These are phyloP conservation scores for Blastobotrys serpentis DNA, from an alignment of 1,139 yeast genomes.

Conservation along the genomic window DNA sequence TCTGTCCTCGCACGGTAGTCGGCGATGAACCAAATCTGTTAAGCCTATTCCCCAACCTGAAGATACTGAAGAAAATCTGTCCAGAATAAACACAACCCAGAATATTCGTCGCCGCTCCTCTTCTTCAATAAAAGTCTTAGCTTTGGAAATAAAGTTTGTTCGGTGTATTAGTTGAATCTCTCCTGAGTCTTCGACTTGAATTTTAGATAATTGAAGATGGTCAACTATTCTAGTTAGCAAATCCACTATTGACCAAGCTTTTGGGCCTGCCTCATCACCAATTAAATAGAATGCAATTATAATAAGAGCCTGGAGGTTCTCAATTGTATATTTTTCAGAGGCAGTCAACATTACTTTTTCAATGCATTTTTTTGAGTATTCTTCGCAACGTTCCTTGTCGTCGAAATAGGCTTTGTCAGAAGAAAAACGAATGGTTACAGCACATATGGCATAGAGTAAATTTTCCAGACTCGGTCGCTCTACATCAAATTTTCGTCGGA, in stretches of 20 bases:
- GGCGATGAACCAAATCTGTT: conserved; percentile 22
- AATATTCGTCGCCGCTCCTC: conserved; percentile 30
- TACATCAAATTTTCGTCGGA: conserved; percentile 14
- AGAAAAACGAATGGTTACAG: conserved; percentile 20
- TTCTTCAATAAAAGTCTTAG: conserved; percentile 21
- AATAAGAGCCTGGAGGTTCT: conserved; percentile 28
- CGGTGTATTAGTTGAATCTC: neutral
- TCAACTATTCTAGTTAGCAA: conserved; percentile 28
- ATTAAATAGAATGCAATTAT: conserved; percentile 30
- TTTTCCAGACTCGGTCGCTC: conserved; percentile 6
- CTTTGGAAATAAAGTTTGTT: neutral
- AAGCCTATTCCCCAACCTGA: conserved; percentile 30
- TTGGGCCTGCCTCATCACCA: conserved; percentile 29
- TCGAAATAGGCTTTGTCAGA: neutral
- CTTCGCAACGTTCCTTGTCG: conserved; percentile 13
- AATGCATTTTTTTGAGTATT: conserved; percentile 21
- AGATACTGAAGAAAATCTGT: conserved; percentile 29
- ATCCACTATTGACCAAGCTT: conserved; percentile 26
- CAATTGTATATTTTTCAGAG: conserved; percentile 27
- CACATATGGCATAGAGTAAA: conserved; percentile 25
- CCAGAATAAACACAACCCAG: conserved; percentile 29
- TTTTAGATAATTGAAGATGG: conserved; percentile 24
- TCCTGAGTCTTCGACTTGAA: conserved; percentile 14
- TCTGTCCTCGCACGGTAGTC: conserved; percentile 26
- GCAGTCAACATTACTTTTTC: conserved; percentile 22